Evolutionary conservation across 257 asterid species (phyloP), one percentile per base, ranked within the genome.

Genomic region (Leonotis leonurus): DNA sequence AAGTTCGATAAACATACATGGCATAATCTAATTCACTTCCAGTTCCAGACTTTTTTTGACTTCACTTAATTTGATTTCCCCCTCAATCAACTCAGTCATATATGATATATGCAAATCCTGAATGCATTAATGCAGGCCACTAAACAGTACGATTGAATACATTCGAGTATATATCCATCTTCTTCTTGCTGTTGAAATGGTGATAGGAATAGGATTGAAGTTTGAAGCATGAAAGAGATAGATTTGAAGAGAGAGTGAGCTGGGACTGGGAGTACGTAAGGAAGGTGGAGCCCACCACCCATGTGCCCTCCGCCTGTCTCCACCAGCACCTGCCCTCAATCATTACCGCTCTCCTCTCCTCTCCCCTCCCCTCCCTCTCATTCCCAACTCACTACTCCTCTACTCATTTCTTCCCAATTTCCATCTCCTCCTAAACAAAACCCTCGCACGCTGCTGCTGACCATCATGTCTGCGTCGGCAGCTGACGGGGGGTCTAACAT

Each of bases 221-320:
- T n/a, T n/a, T n/a, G n/a, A n/a, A n/a, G n/a, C n/a, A n/a, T n/a
- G n/a, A 3, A 13, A 12, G 14, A 6, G 26, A 6, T 8, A 27
- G n/a, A n/a, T 12, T 17, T 32, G 36, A 32, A 29, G 3, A 14
- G 61, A 8, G 56, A 35, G 60, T 26, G 66, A 53, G 75, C 59
- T 62, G 70, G 18, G 60, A 55, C 56, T 51, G 74, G 16, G 69
- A 49, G 67, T 76, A 63, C 60, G 82, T 59, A 78, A 65, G 67
- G 30, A 53, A 11, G 17, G 77, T 68, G 80, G 92, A 64, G 67
- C 95, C 95, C 95, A 80, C 95, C 85, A 68, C 94, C 94, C 98
- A 85, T 90, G 97, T 90, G 97, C 89, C 85, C 73, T 72, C 81
- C 75, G 80, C 82, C 95, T 85, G 93, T 85, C 96, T 83, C 97